These are phyloP conservation scores for Blastocystis sp. DNA, from an alignment of 352 stramenopile genomes.

Conservation along the genomic window DNA sequence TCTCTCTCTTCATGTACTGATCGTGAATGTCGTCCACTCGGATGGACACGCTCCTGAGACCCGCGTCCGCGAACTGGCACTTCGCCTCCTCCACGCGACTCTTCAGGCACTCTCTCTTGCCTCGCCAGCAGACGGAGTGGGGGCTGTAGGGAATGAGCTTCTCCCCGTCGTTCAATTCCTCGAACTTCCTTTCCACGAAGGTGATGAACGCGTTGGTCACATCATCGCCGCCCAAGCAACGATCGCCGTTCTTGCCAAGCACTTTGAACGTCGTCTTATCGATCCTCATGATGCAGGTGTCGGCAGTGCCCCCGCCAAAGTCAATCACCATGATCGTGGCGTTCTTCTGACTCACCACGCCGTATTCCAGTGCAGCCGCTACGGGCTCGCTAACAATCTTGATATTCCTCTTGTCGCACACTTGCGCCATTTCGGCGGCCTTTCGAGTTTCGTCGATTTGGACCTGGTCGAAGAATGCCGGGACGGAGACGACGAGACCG, in stretches of 20 bases:
- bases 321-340: slow-evolving; percentile 74
- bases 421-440: background rate
- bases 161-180: background rate
- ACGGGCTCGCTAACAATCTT: slow-evolving; percentile 40
- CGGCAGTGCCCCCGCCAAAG: slow-evolving; percentile 78
- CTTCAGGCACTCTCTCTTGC: background rate
- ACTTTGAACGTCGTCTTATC: slow-evolving; percentile 73
- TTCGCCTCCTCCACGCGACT: slow-evolving; percentile 16
- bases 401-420: background rate
- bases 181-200: background rate
- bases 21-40: background rate
- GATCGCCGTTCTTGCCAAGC: slow-evolving; percentile 80
- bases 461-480: slow-evolving; percentile 32
- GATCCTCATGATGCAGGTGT: slow-evolving; percentile 73
- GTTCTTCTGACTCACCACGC: background rate
- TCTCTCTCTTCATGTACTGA: background rate
- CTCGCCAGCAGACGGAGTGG: background rate
- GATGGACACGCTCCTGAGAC: background rate
- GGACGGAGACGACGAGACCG: slow-evolving; percentile 25
- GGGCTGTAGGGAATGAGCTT: background rate
- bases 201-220: slow-evolving; percentile 73
- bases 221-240: slow-evolving; percentile 83
- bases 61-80: background rate
- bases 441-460: background rate
- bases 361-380: slow-evolving; percentile 32